phyloP scores from a whole-genome alignment of 345 rosid genomes.

The Microcos paniculata region DNA sequence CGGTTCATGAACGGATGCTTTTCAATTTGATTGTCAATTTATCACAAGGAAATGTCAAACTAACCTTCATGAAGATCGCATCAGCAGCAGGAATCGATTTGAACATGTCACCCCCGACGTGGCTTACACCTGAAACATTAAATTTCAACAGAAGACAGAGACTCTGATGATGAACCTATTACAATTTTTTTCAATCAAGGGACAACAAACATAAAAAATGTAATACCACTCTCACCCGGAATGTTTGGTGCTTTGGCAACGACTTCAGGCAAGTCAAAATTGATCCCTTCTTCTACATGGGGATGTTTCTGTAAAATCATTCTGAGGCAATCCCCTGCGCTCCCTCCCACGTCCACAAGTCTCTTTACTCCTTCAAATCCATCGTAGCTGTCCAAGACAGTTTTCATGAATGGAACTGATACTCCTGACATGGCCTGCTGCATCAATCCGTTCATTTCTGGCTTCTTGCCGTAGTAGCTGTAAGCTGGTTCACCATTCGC shows the following conservation, averaged over 20 bases:
- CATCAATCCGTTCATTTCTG: constrained; percentile 86
- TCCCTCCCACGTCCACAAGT: constrained; percentile 92
- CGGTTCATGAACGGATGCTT: background rate
- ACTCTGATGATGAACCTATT: background rate
- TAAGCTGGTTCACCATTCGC: constrained; percentile 76
- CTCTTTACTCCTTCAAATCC: constrained; percentile 56
- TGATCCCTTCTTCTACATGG: constrained; percentile 52
- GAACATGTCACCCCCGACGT: constrained; percentile 74
- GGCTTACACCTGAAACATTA: constrained; percentile 46
- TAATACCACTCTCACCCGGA: constrained; percentile 42
- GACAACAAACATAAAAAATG: background rate
- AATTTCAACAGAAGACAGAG: background rate
- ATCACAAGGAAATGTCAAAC: background rate
- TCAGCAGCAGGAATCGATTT: constrained; percentile 60
- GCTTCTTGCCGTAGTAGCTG: constrained; percentile 64
- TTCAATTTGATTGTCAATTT: too few species aligned
- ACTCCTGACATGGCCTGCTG: constrained; percentile 87
- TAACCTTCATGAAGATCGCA: constrained; percentile 81
- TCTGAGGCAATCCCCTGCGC: constrained; percentile 87
- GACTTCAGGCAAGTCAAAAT: constrained; percentile 87
- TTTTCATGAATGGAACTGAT: constrained; percentile 86
- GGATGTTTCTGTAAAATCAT: constrained; percentile 67
- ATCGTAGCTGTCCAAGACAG: constrained; percentile 59
- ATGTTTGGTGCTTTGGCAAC: constrained; percentile 71
- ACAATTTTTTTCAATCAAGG: background rate